Percentiles rank a stretch among this genome's conserved stretches.
Conservation (phyloP, 305 asterid genomes). For the Fraxinus ornus region DNA sequence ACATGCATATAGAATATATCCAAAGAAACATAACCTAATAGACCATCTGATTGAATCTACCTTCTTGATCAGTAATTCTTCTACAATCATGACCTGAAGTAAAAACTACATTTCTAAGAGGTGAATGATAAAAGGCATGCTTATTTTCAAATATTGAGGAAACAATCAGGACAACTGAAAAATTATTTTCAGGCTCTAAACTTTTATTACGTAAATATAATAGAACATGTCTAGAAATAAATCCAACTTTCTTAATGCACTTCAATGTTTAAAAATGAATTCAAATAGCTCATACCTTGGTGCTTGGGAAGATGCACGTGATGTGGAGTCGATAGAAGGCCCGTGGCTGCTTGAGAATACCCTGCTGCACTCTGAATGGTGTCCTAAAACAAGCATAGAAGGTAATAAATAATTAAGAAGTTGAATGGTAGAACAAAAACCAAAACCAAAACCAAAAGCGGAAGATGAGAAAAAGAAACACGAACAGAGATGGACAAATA, state of each 20-base stretch:
- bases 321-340: neutral
- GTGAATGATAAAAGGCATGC: neutral
- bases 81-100: neutral
- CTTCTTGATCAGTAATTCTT: neutral
- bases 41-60: neutral
- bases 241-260: neutral
- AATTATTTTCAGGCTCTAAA: neutral
- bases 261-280: neutral
- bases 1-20: neutral
- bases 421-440: neutral
- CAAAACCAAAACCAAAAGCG: neutral
- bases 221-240: neutral
- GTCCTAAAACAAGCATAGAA: neutral
- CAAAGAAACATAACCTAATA: neutral
- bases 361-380: neutral
- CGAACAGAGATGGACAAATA: neutral
- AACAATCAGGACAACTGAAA: neutral
- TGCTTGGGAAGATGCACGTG: neutral
- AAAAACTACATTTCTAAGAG: neutral
- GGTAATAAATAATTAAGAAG: neutral
- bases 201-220: neutral
- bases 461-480: neutral
- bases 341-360: neutral
- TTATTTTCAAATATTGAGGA: neutral
- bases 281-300: neutral